Conservation (phyloP, 768 basidiomycete species). For the Suillus weaverae region DNA sequence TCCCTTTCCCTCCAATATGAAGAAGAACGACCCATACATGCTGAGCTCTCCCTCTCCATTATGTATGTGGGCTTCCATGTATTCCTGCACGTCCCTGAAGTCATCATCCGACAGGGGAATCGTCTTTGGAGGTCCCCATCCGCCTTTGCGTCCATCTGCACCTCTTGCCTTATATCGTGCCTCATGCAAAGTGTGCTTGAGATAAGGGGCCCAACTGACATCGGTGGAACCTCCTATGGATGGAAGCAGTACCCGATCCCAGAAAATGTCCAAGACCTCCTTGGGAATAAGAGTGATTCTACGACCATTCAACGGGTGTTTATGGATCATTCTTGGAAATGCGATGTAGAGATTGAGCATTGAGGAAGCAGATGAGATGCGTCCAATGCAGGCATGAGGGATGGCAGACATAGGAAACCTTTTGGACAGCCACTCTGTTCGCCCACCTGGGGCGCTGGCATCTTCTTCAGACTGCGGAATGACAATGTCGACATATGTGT, state of each 20-base stretch:
- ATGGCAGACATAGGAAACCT: background rate
- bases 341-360: too few species aligned
- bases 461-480: background rate
- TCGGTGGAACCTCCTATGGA: background rate
- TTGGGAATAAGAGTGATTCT: background rate
- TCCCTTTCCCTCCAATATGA: background rate
- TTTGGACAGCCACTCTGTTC: background rate
- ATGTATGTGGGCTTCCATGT: accelerated
- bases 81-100: background rate
- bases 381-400: background rate
- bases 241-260: background rate
- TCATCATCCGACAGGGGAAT: background rate
- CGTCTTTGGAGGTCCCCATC: background rate
- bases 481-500: background rate
- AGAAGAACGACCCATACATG: background rate
- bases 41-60: background rate
- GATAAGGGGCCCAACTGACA: accelerated
- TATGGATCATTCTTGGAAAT: background rate
- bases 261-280: background rate
- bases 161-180: background rate
- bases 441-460: background rate
- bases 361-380: background rate
- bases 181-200: background rate
- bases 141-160: background rate
- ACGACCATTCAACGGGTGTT: background rate